Evolutionary conservation across 176 grass and related monocot species (phyloP), one percentile per base, ranked within the genome.

Genomic region (Raddia distichophylla): DNA sequence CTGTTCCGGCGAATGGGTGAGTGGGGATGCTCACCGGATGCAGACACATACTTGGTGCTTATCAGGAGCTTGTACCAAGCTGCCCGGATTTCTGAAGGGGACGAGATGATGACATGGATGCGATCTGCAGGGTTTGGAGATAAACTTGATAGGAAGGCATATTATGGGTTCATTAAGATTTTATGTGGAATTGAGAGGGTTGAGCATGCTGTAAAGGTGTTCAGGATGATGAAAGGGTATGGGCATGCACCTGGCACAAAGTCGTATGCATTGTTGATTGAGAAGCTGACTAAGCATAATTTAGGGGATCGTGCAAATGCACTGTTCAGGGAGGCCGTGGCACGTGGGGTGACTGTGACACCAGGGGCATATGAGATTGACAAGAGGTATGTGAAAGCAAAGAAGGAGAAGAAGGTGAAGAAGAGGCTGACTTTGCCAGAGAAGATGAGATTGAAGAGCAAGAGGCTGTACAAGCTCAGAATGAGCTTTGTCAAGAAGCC

Each of bases 141-240:
- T 73, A 86, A 89, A 67, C 93, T 99, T 42, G 96, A 99, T 84
- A 84, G 91, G 58, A 99, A 99, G 73, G 85, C 84, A 0, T 93
- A 99, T 81, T 99, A 91, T 82, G 89, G 93, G 3, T 99, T 99
- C 75, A 82, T 95, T 64, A 99, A 99, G 74, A 86, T 95, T 54
- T 95, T 99, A 67, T 99, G 96, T 88, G 96, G 93, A 12, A 99
- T 99, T 64, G 93, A 99, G 77, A 88, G 96, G 68, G 93, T 93
- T 84, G 96, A 99, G 73, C 93, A 95, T 88, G 93, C 96, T 50
- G 76, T 99, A 64, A 99, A 99, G 80, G 86, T 99, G 22, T 99
- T 99, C 71, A 81, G 87, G 40, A 88, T 95, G 96, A 95, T 99
- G 96, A 99, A 99, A 80, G 86, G 93, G 40, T 86, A 88, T 74